phyloP scores from a whole-genome alignment of 192 early-diverging fungal species.

The Linnemannia zychae region DNA sequence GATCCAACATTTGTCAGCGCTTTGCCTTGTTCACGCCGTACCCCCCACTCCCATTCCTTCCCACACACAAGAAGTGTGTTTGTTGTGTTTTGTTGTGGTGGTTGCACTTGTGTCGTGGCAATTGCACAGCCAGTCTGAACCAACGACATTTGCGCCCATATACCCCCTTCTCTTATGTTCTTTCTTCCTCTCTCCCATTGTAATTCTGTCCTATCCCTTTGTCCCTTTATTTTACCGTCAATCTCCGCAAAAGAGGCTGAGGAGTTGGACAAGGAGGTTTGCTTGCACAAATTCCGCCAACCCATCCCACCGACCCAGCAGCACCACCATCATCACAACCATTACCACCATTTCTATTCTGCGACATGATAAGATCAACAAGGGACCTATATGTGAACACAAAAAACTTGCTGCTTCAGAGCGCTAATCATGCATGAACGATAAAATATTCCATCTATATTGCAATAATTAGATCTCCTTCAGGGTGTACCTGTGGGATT shows the following conservation, averaged over 20 bases:
- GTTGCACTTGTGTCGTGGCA: neutral
- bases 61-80: neutral
- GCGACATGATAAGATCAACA: neutral
- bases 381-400: neutral
- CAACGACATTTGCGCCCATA: neutral
- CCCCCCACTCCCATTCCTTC: neutral
- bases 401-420: neutral
- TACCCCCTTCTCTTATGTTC: neutral
- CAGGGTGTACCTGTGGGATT: slow-evolving; percentile 97
- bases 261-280: too few relatives aligned
- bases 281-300: neutral
- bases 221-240: too few relatives aligned
- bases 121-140: neutral
- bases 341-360: neutral
- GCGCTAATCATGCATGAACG: neutral
- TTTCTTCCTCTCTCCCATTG: too few relatives aligned
- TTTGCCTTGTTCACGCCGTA: neutral
- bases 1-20: neutral
- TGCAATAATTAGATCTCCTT: slow-evolving; percentile 71
- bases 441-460: neutral
- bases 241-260: too few relatives aligned
- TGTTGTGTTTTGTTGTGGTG: neutral
- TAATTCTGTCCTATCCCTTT: neutral
- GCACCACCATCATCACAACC: neutral
- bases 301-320: neutral